Conservation (phyloP, 2,329 filamentous ascomycete species). For the Ophiosphaerella herpotricha region DNA sequence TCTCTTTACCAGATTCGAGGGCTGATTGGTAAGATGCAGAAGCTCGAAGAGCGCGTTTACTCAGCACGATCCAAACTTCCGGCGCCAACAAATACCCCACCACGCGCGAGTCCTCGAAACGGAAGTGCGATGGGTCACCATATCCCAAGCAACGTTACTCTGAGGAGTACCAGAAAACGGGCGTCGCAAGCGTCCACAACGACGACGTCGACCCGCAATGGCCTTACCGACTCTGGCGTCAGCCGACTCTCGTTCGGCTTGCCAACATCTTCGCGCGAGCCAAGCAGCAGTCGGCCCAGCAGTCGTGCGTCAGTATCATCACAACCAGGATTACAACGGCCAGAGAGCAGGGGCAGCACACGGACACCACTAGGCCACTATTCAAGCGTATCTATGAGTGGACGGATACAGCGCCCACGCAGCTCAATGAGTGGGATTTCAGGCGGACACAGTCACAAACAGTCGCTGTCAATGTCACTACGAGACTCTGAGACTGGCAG, state of each 20-base stretch:
- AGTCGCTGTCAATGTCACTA: conserved; percentile 36
- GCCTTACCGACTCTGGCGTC: conserved; percentile 34
- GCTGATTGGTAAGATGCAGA: conserved; percentile 95
- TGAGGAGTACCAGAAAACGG: conserved; percentile 71
- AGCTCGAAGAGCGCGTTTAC: conserved; percentile 90
- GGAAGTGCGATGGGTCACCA: conserved; percentile 54
- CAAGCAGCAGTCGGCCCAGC: conserved; percentile 65
- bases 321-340: conserved; percentile 36
- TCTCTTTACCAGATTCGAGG: conserved; percentile 92
- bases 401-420: conserved; percentile 60
- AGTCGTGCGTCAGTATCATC: conserved; percentile 63
- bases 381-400: conserved; percentile 53
- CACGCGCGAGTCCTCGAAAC: conserved; percentile 75
- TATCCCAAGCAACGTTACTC: conserved; percentile 60
- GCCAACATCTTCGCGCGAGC: conserved; percentile 32
- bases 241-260: conserved; percentile 58
- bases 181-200: conserved; percentile 56
- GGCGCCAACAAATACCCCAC: conserved; percentile 76
- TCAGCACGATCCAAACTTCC: conserved; percentile 90
- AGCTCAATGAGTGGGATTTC: conserved; percentile 70
- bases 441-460: conserved; percentile 38
- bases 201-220: conserved; percentile 42
- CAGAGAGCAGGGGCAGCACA: conserved; percentile 68
- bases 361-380: conserved; percentile 68
- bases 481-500: conserved; percentile 57